Percentiles rank a stretch among this genome's conserved stretches.
Conservation (phyloP, 345 rosid genomes). For the Combretum micranthum region DNA sequence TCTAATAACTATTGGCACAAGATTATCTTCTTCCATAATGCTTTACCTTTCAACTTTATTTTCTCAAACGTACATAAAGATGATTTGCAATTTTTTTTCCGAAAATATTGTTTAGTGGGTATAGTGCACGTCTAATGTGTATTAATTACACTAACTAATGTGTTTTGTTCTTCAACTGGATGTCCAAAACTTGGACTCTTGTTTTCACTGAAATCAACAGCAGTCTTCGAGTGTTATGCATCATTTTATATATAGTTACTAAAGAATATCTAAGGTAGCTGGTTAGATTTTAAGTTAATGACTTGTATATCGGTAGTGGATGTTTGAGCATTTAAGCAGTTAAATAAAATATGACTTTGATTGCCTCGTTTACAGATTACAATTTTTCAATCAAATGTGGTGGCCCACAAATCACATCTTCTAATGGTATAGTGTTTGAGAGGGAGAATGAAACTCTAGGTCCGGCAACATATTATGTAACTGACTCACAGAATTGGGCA, state of each 20-base stretch:
- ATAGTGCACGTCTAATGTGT: no score
- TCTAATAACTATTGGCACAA: constrained; percentile 38
- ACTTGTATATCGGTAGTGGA: neutral
- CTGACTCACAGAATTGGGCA: constrained; percentile 32
- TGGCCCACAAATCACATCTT: constrained; percentile 44
- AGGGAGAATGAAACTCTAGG: constrained; percentile 44
- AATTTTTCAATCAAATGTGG: constrained; percentile 54
- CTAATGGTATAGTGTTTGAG: constrained; percentile 31
- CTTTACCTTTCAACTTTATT: constrained; percentile 71
- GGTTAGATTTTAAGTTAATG: neutral
- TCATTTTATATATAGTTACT: neutral
- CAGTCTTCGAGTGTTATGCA: neutral
- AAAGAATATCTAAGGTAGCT: neutral
- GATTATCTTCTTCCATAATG: constrained; percentile 53
- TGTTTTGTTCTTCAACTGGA: neutral
- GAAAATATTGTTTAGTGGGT: no score
- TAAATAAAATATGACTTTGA: no score
- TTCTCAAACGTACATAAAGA: constrained; percentile 12
- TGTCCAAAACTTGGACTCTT: constrained; percentile 14
- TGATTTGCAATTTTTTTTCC: neutral
- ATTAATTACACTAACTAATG: no score
- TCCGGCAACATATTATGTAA: constrained; percentile 49
- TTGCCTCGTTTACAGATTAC: constrained; percentile 34
- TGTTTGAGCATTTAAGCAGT: neutral
- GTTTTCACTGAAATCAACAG: neutral